Evolutionary conservation across 2,329 filamentous ascomycete species (phyloP).

Genomic region (Epichloe bromicola): DNA sequence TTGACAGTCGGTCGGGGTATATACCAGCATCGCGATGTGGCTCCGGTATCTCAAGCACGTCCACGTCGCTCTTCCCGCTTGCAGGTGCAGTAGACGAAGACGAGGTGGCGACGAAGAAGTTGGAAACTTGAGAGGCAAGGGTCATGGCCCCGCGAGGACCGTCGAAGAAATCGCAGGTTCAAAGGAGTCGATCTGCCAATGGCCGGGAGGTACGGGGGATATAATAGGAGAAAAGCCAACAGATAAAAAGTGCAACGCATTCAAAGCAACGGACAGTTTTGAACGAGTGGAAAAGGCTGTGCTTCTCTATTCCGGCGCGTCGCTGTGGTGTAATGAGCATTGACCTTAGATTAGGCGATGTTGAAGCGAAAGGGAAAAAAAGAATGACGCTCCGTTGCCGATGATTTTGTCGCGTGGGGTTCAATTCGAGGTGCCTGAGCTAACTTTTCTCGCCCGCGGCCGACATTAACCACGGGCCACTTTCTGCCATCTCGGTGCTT

Average conservation of each 20-base stretch:
- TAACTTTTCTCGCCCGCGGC: not conserved
- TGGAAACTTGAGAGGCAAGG: slow-evolving; percentile 6
- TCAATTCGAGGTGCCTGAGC: not conserved
- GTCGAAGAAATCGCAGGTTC: not conserved
- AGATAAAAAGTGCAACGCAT: not conserved
- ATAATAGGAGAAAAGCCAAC: not conserved
- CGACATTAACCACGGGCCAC: slow-evolving; percentile 4
- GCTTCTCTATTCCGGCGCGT: not conserved
- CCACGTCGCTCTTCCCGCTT: slow-evolving; percentile 3
- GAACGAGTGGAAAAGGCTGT: slow-evolving; percentile 1
- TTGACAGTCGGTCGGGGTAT: slow-evolving; percentile 14
- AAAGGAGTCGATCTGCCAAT: not conserved
- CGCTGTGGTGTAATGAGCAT: not conserved
- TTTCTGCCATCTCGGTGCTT: not conserved
- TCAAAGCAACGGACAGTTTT: not conserved
- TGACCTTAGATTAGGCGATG: not conserved
- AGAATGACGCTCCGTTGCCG: not conserved
- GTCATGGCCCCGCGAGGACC: slow-evolving; percentile 3
- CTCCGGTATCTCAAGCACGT: not conserved
- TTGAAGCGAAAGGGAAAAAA: not conserved
- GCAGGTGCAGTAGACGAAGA: slow-evolving; percentile 7
- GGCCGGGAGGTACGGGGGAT: not conserved
- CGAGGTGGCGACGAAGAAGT: slow-evolving; percentile 2
- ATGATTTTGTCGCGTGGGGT: not conserved
- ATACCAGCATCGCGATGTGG: slow-evolving; percentile 21